phyloP scores from a whole-genome alignment of 139 green algal species.

The Auxenochlorella pyrenoidosa region DNA sequence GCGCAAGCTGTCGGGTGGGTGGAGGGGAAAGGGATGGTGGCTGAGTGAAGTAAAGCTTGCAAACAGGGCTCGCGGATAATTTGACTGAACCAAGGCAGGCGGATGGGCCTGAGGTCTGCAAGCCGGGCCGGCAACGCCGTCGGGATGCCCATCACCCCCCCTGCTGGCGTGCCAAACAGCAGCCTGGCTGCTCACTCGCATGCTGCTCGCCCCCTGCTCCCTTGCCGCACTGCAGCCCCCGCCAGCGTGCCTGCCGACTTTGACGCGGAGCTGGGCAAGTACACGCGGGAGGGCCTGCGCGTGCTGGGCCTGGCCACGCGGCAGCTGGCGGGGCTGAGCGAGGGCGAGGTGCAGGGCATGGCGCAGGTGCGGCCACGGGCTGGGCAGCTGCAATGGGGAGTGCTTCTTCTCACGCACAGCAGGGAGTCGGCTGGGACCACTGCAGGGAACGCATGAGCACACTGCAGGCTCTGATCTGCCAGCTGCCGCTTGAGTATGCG shows the following conservation, averaged over 20 bases:
- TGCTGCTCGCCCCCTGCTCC: not conserved
- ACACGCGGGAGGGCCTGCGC: conserved; percentile 75
- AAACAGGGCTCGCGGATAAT: not conserved
- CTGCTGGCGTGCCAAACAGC: not conserved
- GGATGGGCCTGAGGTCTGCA: not conserved
- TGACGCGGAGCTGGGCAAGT: conserved; percentile 60
- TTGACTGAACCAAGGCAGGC: not conserved
- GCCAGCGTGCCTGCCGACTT: conserved; percentile 64
- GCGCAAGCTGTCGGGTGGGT: conserved; percentile 44
- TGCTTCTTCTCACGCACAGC: not conserved
- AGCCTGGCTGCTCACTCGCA: not conserved
- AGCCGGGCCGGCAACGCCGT: not conserved
- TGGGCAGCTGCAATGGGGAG: not conserved
- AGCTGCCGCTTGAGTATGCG: not conserved
- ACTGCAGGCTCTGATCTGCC: not conserved
- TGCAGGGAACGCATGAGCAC: no score
- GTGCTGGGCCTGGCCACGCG: conserved; percentile 91
- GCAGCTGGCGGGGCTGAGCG: conserved; percentile 55
- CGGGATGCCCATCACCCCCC: no score
- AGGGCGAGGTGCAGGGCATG: conserved; percentile 45
- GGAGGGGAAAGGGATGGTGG: no score
- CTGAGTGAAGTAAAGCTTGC: not conserved
- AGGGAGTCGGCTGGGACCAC: not conserved
- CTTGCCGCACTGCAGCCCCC: conserved; percentile 1
- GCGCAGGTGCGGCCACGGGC: conserved; percentile 1